Conservation (phyloP, 306 rosid species). For the Castanopsis chinensis region DNA sequence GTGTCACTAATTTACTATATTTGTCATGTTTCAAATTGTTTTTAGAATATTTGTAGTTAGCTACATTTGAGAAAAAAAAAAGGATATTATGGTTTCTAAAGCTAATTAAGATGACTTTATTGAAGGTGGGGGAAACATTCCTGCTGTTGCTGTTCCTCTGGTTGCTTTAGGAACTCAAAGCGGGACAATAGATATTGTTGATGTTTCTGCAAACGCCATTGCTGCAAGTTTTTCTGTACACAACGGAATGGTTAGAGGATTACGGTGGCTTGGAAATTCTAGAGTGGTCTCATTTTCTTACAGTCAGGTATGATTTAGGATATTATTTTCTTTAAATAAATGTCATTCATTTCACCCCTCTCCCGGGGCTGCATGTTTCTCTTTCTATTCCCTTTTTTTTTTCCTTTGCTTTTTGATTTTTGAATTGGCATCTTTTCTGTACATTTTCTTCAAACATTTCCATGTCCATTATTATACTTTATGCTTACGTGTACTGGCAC, state of each 20-base stretch:
- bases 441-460: slow-evolving; percentile 4
- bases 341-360: neutral
- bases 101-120: slow-evolving; percentile 29
- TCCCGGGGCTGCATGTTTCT: neutral
- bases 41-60: slow-evolving; percentile 4
- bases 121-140: slow-evolving; percentile 94
- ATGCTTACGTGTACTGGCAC: slow-evolving; percentile 17
- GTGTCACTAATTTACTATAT: slow-evolving; percentile 27
- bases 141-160: slow-evolving; percentile 94
- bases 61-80: neutral
- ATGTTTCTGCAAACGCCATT: slow-evolving; percentile 92
- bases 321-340: slow-evolving; percentile 13
- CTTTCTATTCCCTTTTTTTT: neutral
- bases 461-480: slow-evolving; percentile 5
- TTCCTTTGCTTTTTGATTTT: slow-evolving; percentile 1
- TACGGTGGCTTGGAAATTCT: slow-evolving; percentile 99
- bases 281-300: slow-evolving; percentile 97
- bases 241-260: slow-evolving; percentile 74
- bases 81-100: slow-evolving; percentile 6
- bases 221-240: slow-evolving; percentile 85
- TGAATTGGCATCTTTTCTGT: slow-evolving; percentile 7
- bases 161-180: slow-evolving; percentile 96
- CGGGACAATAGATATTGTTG: slow-evolving; percentile 84
- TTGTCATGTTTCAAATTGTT: slow-evolving; percentile 15
- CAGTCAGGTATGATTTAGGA: slow-evolving; percentile 56